phyloP scores from a whole-genome alignment of 2,329 filamentous ascomycete species.

The Pseudogymnoascus sp. region DNA sequence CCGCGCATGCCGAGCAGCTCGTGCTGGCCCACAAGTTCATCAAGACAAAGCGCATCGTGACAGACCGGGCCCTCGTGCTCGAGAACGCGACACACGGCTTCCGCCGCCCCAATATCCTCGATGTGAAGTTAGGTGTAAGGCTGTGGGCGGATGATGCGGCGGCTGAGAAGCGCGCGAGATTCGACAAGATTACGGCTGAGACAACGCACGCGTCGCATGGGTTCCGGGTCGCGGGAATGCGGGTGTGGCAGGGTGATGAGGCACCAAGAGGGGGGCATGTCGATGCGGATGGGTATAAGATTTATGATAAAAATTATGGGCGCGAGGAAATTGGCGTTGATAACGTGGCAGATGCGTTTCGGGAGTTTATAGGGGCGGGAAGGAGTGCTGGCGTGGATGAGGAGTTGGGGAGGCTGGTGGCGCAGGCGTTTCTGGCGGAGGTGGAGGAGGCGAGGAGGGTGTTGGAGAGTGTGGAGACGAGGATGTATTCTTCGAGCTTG shows the following conservation, averaged over 20 bases:
- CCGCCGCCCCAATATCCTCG: conserved; percentile 78
- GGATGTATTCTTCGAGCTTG: conserved; percentile 53
- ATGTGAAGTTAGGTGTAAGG: conserved; percentile 81
- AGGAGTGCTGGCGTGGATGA: conserved; percentile 49
- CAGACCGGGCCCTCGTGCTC: conserved; percentile 73
- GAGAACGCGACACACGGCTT: conserved; percentile 80
- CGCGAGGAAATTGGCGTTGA: conserved; percentile 44
- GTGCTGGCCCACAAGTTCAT: background rate
- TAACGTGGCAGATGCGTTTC: conserved; percentile 50
- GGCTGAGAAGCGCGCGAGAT: conserved; percentile 50
- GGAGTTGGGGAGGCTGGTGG: conserved; percentile 50
- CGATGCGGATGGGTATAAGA: conserved; percentile 48
- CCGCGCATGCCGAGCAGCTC: conserved; percentile 14
- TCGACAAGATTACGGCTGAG: conserved; percentile 51
- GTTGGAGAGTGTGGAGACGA: conserved; percentile 49
- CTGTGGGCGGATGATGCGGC: conserved; percentile 75
- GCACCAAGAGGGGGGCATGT: conserved; percentile 45
- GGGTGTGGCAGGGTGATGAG: conserved; percentile 52
- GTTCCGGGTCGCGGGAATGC: conserved; percentile 61
- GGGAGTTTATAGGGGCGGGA: conserved; percentile 52
- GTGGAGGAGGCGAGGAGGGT: conserved; percentile 47
- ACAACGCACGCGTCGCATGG: conserved; percentile 56
- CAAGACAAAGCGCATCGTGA: conserved; percentile 52
- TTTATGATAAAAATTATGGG: conserved; percentile 60
- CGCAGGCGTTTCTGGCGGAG: conserved; percentile 47